Evolutionary conservation across 148 eudicot genomes (phyloP), one percentile per base, ranked within the genome.

Genomic region (Nyssa sinensis): DNA sequence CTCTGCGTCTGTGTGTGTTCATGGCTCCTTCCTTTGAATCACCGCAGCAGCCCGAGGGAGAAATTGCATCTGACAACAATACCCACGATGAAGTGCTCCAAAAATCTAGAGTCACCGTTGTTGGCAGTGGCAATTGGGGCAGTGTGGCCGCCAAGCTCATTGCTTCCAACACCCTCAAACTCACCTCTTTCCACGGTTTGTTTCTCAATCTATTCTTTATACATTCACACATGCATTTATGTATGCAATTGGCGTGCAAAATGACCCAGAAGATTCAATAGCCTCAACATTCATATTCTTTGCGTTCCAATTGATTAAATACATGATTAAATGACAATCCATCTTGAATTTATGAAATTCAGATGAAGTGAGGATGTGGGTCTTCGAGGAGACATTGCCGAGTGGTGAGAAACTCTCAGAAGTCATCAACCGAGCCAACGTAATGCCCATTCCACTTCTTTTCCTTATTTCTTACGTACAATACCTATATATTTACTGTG

Each of bases 281-380:
- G 51, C 51, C 12, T 44, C 16, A 44, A 44, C 51, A 44, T 44
- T 14, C 51, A 44, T 44, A 44, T 3, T 44, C 17, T n/a, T n/a
- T 44, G 17, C 16, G 51, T 44, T 44, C 17, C 17, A 10, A 49
- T 75, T 66, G 64, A 28, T 67, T 32, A 49, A 51, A 8, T 12
- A 29, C 7, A 12, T 58, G 32, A 27, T 76, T 61, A 11, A 31
- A 32, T 19, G 6, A 6, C 47, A 60, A 35, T 61, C 60, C n/a
- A 7, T 14, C 17, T 28, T 69, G 57, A n/a, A 19, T 61, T 24
- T 59, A 37, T 83, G 66, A 44, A 55, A 67, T 76, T 64, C 81
- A 95, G 99, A 91, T 86, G 97, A 95, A 89, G 99, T 95, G 77
- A 91, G 84, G 82, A 93, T 95, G 99, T 95, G 99, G 98, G 98